phyloP scores from a whole-genome alignment of 805 yeast genomes.

The Candida taoyuanica region DNA sequence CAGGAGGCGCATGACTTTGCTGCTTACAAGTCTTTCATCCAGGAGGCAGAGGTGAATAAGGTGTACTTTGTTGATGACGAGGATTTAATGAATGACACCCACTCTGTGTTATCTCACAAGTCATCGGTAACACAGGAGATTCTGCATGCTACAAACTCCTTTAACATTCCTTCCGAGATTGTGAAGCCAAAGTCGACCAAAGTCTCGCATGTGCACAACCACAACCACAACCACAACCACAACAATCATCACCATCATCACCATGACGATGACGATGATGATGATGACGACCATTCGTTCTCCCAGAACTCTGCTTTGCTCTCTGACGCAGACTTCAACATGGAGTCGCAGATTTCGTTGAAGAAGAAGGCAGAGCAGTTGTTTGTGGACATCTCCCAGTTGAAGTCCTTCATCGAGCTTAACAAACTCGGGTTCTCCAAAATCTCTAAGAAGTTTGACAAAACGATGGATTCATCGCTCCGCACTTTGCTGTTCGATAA shows the following conservation, averaged over 20 bases:
- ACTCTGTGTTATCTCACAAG: constrained; percentile 22
- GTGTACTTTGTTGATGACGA: constrained; percentile 25
- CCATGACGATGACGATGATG: constrained; percentile 35
- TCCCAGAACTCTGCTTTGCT: constrained; percentile 46
- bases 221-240: constrained; percentile 10
- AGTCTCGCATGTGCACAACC: not conserved
- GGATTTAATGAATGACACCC: constrained; percentile 21
- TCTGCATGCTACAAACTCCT: constrained; percentile 17
- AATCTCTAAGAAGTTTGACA: constrained; percentile 87
- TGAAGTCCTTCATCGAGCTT: constrained; percentile 77
- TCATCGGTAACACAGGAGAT: constrained; percentile 21
- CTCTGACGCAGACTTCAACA: constrained; percentile 44
- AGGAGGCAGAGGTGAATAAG: constrained; percentile 41
- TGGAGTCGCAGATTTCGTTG: constrained; percentile 56
- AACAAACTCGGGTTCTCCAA: constrained; percentile 84
- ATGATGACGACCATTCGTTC: constrained; percentile 36
- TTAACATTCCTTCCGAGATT: constrained; percentile 20
- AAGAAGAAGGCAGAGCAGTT: constrained; percentile 58
- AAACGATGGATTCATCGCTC: constrained; percentile 55
- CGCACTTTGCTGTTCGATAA: constrained; percentile 45
- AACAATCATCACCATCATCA: constrained; percentile 31
- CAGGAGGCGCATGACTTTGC: constrained; percentile 43
- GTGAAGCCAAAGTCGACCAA: not conserved
- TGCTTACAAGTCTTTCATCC: constrained; percentile 41
- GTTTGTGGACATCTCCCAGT: constrained; percentile 72